These are phyloP conservation scores for Zalerion maritima DNA, from an alignment of 495 filamentous ascomycete genomes.

Conservation along the genomic window DNA sequence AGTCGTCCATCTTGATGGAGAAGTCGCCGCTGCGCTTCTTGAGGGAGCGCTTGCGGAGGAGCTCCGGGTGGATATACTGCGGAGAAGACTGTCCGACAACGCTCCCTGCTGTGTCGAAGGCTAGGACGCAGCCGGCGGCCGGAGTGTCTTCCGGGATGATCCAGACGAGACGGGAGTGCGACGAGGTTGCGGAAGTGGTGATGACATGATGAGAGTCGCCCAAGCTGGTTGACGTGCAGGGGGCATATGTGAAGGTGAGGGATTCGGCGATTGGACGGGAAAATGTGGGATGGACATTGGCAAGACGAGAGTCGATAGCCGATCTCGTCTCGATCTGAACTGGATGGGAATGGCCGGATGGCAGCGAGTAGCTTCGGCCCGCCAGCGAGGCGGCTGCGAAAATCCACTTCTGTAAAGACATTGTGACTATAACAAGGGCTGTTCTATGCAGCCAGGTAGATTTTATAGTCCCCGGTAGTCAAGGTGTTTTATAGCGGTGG, in stretches of 20 bases:
- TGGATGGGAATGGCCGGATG: too few relatives aligned
- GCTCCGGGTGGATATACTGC: conserved; percentile 15
- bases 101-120: conserved; percentile 24
- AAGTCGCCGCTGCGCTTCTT: conserved; percentile 16
- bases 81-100: conserved; percentile 31
- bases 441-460: too few relatives aligned
- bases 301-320: conserved; percentile 24
- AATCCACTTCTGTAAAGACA: too few relatives aligned
- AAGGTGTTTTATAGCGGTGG: too few relatives aligned
- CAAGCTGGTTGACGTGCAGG: conserved; percentile 11
- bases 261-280: conserved; percentile 11
- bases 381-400: too few relatives aligned
- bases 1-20: conserved; percentile 30
- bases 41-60: conserved; percentile 8
- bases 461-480: too few relatives aligned
- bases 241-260: conserved; percentile 28
- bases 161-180: conserved; percentile 35
- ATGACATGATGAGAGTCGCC: conserved; percentile 21
- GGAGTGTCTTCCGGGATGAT: conserved; percentile 30
- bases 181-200: conserved; percentile 6
- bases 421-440: too few relatives aligned
- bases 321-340: conserved; percentile 22
- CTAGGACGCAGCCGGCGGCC: conserved; percentile 36
- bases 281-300: conserved; percentile 28
- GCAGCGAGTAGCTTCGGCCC: too few relatives aligned